Conservation (phyloP, 2,329 filamentous ascomycete genomes). For the Diplocarpon rosae region DNA sequence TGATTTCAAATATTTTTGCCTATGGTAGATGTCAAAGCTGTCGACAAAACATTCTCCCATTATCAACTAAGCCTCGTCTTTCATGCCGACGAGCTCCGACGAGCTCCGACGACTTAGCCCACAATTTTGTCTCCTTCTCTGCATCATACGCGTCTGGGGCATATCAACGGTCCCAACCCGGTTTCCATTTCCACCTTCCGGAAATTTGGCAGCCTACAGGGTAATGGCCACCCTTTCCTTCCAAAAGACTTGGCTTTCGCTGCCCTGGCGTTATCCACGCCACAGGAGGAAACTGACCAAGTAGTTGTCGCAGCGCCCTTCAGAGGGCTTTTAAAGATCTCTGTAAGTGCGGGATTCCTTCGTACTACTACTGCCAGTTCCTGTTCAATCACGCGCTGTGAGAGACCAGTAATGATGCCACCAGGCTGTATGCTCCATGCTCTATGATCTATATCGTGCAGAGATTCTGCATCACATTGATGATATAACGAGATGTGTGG, state of each 20-base stretch:
- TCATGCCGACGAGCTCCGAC: neutral
- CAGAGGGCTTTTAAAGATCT: too few relatives aligned
- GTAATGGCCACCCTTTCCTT: neutral
- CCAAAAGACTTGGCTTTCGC: neutral
- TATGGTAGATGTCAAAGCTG: neutral
- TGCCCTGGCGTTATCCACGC: neutral
- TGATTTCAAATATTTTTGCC: neutral
- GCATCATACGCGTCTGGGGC: neutral
- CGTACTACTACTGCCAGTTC: too few relatives aligned
- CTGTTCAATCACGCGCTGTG: too few relatives aligned
- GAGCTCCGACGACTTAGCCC: neutral
- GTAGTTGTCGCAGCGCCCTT: too few relatives aligned
- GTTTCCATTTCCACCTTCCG: neutral
- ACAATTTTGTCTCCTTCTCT: neutral
- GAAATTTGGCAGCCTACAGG: neutral
- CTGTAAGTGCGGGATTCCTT: too few relatives aligned
- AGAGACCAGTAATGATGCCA: too few relatives aligned
- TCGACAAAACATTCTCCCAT: neutral
- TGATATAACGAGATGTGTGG: too few relatives aligned
- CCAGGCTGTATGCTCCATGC: too few relatives aligned
- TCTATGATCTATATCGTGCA: too few relatives aligned
- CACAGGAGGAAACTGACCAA: too few relatives aligned
- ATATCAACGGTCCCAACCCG: neutral
- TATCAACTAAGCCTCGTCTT: neutral
- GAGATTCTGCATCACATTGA: too few relatives aligned